Evolutionary conservation across 2,329 filamentous ascomycete species (phyloP), one percentile per base, ranked within the genome.

Genomic region (Pezicula rhizophila): DNA sequence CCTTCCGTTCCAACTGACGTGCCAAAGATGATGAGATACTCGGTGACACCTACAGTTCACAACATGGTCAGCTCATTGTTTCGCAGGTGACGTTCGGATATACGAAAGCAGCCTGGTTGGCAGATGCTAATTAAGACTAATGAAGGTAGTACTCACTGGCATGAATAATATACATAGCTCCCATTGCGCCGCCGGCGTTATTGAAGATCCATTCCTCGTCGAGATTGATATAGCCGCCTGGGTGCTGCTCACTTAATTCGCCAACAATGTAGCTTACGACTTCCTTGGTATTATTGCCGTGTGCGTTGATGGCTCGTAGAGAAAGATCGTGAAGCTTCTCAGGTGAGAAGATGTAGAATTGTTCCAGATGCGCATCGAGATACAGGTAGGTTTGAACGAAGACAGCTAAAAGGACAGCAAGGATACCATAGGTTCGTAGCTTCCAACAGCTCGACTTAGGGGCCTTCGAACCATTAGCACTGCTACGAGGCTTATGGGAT

Each of bases 131-230:
- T 12, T 31, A 12, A 31, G 28, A 31, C 28, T 4, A 31, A 31
- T 31, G 4, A 31, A 31, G 28, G 28, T 38, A 26, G 12, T 12
- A 74, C 81, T 66, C 68, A 86, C 85, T 91, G 51, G 89, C 87
- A 65, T 95, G 89, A 60, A 95, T 84, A 56, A 95, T 84, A 67
- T 89, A 90, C 89, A 95, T 93, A 62, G 79, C 87, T 48, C 89
- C 89, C 89, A 95, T 95, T 46, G 89, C 89, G 55, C 89, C 89
- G 46, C 89, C 89, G 45, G 89, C 89, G 63, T 95, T 95, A 76
- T 95, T 95, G 62, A 95, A 92, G 41, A 95, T 76, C 89, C 89
- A 95, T 68, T 92, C 85, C 70, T 92, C 81, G 51, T 85, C 72
- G 48, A 79, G 65, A 70, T 86, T 89, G 63, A 92, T 63, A 67